phyloP scores from a whole-genome alignment of 2,329 filamentous ascomycete species.

The Raffaelea albimanens region DNA sequence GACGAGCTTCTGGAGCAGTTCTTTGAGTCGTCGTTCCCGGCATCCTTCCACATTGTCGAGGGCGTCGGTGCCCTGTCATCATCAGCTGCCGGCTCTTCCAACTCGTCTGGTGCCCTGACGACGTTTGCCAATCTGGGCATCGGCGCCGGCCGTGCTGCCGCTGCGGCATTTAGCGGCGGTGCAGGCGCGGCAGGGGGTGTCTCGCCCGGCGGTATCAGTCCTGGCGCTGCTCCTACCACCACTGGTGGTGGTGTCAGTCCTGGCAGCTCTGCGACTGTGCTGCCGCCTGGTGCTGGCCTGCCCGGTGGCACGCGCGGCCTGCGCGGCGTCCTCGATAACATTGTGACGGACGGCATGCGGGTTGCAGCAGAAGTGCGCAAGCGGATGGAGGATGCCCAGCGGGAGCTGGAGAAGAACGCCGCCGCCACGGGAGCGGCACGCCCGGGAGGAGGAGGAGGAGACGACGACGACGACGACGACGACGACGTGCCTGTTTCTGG shows the following conservation, averaged over 20 bases:
- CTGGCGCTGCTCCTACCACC: slow-evolving; percentile 18
- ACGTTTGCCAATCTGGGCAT: slow-evolving; percentile 66
- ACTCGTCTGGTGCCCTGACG: slow-evolving; percentile 60
- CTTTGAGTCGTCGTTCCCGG: slow-evolving; percentile 91
- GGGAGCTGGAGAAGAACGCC: slow-evolving; percentile 78
- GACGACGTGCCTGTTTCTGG: slow-evolving; percentile 25
- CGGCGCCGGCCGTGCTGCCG: slow-evolving; percentile 29
- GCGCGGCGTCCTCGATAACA: slow-evolving; percentile 89
- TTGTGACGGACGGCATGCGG: slow-evolving; percentile 94
- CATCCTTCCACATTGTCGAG: slow-evolving; percentile 82
- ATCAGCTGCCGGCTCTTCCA: slow-evolving; percentile 32
- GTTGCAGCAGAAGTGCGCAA: slow-evolving; percentile 87
- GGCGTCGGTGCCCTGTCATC: slow-evolving; percentile 26
- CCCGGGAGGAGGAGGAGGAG: slow-evolving; percentile 14
- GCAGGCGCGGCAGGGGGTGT: neutral
- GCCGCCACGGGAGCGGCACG: slow-evolving; percentile 38
- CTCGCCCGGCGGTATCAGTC: neutral
- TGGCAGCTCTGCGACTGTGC: neutral
- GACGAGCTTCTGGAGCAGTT: slow-evolving; percentile 95
- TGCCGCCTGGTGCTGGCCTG: slow-evolving; percentile 6
- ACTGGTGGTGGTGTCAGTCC: neutral
- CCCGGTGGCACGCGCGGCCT: slow-evolving; percentile 62
- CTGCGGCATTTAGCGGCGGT: slow-evolving; percentile 24
- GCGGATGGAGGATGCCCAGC: slow-evolving; percentile 91
- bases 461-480: slow-evolving; percentile 60